A percentile compares a stretch with the other conserved stretches of the same genome.
Conservation (phyloP, 495 filamentous ascomycete species). For the Articulospora tetracladia region DNA sequence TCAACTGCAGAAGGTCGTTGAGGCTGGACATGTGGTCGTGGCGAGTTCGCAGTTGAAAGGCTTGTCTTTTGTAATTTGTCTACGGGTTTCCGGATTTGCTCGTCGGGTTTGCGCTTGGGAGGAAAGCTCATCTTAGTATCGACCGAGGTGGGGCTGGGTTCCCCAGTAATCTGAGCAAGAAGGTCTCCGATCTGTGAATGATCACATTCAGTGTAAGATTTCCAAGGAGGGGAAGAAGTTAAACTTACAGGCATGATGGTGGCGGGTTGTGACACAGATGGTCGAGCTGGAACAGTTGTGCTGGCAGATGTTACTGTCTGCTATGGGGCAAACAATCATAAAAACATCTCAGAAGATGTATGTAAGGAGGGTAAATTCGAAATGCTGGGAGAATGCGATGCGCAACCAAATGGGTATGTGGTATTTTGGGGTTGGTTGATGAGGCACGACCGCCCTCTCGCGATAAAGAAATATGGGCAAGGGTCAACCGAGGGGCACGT, state of each 20-base stretch:
- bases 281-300: background rate
- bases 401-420: background rate
- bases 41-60: conserved; percentile 20
- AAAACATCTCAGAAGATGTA: background rate
- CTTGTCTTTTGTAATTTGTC: conserved; percentile 29
- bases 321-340: background rate
- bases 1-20: conserved; percentile 26
- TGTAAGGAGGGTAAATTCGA: no score
- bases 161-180: conserved; percentile 51
- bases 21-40: conserved; percentile 23
- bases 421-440: conserved; percentile 1
- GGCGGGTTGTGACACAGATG: conserved; percentile 4
- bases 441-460: background rate
- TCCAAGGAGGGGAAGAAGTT: background rate
- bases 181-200: conserved; percentile 43
- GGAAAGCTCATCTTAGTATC: conserved; percentile 20
- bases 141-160: conserved; percentile 30
- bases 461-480: conserved; percentile 4
- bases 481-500: background rate
- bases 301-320: background rate
- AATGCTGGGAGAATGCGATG: no score
- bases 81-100: conserved; percentile 30
- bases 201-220: background rate
- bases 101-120: conserved; percentile 49
- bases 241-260: conserved; percentile 23